Conservation (phyloP, 306 rosid species). For the Corylus avellana region DNA sequence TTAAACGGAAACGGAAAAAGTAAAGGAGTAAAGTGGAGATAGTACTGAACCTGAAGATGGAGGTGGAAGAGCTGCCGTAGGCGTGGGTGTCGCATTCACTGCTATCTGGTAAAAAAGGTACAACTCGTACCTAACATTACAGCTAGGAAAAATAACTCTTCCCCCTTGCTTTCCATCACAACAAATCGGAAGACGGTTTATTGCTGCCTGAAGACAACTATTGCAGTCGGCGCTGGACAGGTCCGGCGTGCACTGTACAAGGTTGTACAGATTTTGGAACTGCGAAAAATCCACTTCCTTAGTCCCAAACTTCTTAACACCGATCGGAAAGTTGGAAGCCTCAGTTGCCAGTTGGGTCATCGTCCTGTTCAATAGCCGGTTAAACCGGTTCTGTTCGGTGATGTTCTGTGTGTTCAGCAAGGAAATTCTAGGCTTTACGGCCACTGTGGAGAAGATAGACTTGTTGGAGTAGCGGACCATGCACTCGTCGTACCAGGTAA, state of each 20-base stretch:
- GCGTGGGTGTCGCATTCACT: neutral
- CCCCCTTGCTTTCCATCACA: neutral
- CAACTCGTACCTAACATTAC: conserved; percentile 15
- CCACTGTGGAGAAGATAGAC: conserved; percentile 23
- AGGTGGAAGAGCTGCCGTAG: neutral
- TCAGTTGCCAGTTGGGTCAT: neutral
- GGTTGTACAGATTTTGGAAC: conserved; percentile 1
- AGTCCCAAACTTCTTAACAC: neutral
- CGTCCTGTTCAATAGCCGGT: neutral
- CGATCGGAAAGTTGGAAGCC: neutral
- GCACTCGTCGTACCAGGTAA: conserved; percentile 38
- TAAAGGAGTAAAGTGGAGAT: neutral
- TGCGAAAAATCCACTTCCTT: neutral
- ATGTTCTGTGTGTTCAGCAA: neutral
- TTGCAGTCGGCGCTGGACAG: conserved; percentile 8
- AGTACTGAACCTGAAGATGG: neutral
- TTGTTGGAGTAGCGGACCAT: conserved; percentile 26
- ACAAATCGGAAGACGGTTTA: neutral
- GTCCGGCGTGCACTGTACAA: conserved; percentile 37
- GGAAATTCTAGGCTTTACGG: rapidly evolving
- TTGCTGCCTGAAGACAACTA: neutral
- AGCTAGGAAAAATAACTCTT: conserved; percentile 6
- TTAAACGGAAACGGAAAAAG: neutral
- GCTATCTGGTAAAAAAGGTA: conserved; percentile 8
- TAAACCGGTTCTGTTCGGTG: neutral